phyloP scores from a whole-genome alignment of 176 grass and related monocot species.

The Typha latifolia region DNA sequence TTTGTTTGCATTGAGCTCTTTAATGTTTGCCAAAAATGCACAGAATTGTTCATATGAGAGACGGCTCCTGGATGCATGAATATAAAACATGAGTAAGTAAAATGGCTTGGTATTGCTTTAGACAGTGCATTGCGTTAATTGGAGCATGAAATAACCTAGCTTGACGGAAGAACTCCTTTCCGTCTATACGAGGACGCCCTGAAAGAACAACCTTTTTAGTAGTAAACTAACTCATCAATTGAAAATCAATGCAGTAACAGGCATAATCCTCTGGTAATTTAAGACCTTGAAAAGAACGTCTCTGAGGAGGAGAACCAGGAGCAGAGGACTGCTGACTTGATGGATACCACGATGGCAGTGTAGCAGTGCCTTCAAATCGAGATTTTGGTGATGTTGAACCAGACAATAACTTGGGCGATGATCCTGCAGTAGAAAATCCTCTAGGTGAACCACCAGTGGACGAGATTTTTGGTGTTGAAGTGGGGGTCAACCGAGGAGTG shows the following conservation, averaged over 20 bases:
- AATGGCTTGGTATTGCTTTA: background rate
- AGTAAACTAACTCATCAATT: slow-evolving; percentile 9
- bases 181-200: slow-evolving; percentile 73
- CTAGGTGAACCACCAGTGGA: slow-evolving; percentile 39
- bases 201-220: slow-evolving; percentile 10
- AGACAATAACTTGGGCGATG: slow-evolving; percentile 66
- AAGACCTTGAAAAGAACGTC: slow-evolving; percentile 49
- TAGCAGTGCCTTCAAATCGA: slow-evolving; percentile 24
- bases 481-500: slow-evolving; percentile 29
- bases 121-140: slow-evolving; percentile 1
- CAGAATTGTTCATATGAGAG: slow-evolving; percentile 93
- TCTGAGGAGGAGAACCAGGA: slow-evolving; percentile 55
- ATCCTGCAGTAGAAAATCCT: slow-evolving; percentile 46
- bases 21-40: slow-evolving; percentile 81
- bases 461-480: slow-evolving; percentile 38
- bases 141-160: slow-evolving; percentile 45
- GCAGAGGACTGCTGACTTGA: slow-evolving; percentile 73
- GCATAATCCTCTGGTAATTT: background rate
- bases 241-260: slow-evolving; percentile 6
- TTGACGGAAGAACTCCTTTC: slow-evolving; percentile 98
- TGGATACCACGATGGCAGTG: slow-evolving; percentile 48
- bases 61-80: slow-evolving; percentile 43
- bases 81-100: background rate
- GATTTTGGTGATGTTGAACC: slow-evolving; percentile 63
- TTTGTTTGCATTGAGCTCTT: slow-evolving; percentile 83